phyloP scores from a whole-genome alignment of 306 rosid genomes.

The barrel medic (Medicago truncatula) region MtrunA17r5.0-ANR NC_053049.1:10440501-10441000 shows the following conservation, averaged over 20 bases:
- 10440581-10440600: constrained; percentile 81
- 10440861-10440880: constrained; percentile 82
- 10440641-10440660: constrained; percentile 90
- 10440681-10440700: constrained; percentile 96
- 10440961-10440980: constrained; percentile 89
- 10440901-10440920: constrained; percentile 94
- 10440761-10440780: constrained; percentile 89
- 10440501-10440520: constrained; percentile 71
- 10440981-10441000: constrained; percentile 95
- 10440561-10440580: constrained; percentile 89
- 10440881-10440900: constrained; percentile 85
- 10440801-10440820: constrained; percentile 86
- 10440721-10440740: constrained; percentile 94
- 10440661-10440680: constrained; percentile 96
- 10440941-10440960: constrained; percentile 97
- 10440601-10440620: constrained; percentile 95
- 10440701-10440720: constrained; percentile 86
- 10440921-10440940: constrained; percentile 74
- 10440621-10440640: constrained; percentile 81
- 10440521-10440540: constrained; percentile 83
- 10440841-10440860: constrained; percentile 88
- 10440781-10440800: constrained; percentile 95
- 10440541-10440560: constrained; percentile 74
- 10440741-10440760: constrained; percentile 96
- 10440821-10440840: constrained; percentile 92